Conservation (phyloP, 495 filamentous ascomycete species). For the Neurospora pannonica region DNA sequence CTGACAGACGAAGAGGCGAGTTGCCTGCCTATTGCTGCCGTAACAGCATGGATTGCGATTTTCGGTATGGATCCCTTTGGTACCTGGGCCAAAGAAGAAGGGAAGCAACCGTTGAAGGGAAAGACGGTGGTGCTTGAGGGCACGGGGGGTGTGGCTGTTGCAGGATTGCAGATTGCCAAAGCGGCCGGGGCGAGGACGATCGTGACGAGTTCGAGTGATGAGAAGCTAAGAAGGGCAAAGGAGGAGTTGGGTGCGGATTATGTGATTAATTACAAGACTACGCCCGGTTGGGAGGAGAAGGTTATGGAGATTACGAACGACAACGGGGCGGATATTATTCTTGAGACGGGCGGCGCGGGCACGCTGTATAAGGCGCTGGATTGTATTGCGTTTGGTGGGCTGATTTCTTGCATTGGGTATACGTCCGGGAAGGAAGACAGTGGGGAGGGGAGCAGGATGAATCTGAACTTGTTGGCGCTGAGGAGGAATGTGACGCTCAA, state of each 20-base stretch:
- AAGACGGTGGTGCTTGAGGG: slow-evolving; percentile 37
- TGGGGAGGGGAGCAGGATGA: slow-evolving; percentile 24
- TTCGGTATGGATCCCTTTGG: slow-evolving; percentile 36
- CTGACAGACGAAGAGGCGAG: slow-evolving; percentile 31
- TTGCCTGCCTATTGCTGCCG: slow-evolving; percentile 32
- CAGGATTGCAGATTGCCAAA: slow-evolving; percentile 30
- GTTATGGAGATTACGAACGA: slow-evolving; percentile 28
- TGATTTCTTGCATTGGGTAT: slow-evolving; percentile 38
- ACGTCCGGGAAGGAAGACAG: slow-evolving; percentile 32
- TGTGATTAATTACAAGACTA: slow-evolving; percentile 36
- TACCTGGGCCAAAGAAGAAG: slow-evolving; percentile 1
- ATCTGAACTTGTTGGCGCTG: slow-evolving; percentile 30
- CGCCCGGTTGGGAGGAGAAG: slow-evolving; percentile 31
- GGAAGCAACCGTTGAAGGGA: slow-evolving; percentile 6
- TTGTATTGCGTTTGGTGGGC: slow-evolving; percentile 32
- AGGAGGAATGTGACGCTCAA: slow-evolving; percentile 27
- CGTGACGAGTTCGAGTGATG: slow-evolving; percentile 37
- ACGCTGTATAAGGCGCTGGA: slow-evolving; percentile 35
- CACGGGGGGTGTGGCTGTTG: slow-evolving; percentile 32
- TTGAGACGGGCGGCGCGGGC: slow-evolving; percentile 41
- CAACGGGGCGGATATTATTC: slow-evolving; percentile 36
- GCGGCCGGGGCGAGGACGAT: slow-evolving; percentile 28
- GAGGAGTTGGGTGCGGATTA: slow-evolving; percentile 30
- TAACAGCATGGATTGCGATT: slow-evolving; percentile 41
- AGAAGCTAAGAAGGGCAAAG: slow-evolving; percentile 32